Percentiles rank a stretch among this genome's conserved stretches.
Evolutionary conservation across 495 filamentous ascomycete species (phyloP).

Genomic region (Sporormia fimetaria): DNA sequence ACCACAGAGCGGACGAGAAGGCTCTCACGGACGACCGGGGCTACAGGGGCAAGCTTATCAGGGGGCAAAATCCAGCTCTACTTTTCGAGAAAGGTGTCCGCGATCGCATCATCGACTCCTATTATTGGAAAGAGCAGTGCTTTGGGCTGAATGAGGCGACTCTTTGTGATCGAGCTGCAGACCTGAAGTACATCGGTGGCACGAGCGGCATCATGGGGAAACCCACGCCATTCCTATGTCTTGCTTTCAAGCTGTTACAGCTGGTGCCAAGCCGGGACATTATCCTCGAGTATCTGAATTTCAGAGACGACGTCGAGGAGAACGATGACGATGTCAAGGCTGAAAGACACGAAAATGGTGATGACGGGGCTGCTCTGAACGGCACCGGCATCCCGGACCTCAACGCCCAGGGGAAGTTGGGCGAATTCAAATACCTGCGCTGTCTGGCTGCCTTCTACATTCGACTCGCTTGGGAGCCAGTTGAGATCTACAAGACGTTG

Average conservation of each 20-base stretch:
- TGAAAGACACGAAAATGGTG: conserved; percentile 7
- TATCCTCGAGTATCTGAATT: conserved; percentile 67
- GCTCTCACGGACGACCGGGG: conserved; percentile 37
- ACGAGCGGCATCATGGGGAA: conserved; percentile 71
- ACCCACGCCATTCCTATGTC: conserved; percentile 85
- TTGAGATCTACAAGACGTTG: conserved; percentile 65
- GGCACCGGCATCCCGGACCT: conserved; percentile 5
- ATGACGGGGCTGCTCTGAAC: neutral
- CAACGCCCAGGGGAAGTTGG: conserved; percentile 9
- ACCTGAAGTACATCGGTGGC: conserved; percentile 73
- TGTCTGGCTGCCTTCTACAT: conserved; percentile 86
- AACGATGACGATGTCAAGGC: conserved; percentile 50
- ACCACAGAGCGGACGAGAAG: conserved; percentile 39
- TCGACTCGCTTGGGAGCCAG: conserved; percentile 72
- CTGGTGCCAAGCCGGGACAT: conserved; percentile 68
- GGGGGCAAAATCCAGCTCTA: conserved; percentile 74
- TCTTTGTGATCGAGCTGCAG: conserved; percentile 78
- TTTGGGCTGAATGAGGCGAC: conserved; percentile 89
- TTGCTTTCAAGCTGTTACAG: conserved; percentile 89
- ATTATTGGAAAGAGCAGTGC: conserved; percentile 98
- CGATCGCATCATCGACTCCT: conserved; percentile 85
- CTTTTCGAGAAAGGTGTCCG: conserved; percentile 88
- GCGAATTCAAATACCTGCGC: conserved; percentile 55
- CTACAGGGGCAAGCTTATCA: conserved; percentile 54
- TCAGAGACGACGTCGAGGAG: conserved; percentile 25